Conservation (phyloP, 2,329 filamentous ascomycete species). For the Ceratocystis ficicola region DNA sequence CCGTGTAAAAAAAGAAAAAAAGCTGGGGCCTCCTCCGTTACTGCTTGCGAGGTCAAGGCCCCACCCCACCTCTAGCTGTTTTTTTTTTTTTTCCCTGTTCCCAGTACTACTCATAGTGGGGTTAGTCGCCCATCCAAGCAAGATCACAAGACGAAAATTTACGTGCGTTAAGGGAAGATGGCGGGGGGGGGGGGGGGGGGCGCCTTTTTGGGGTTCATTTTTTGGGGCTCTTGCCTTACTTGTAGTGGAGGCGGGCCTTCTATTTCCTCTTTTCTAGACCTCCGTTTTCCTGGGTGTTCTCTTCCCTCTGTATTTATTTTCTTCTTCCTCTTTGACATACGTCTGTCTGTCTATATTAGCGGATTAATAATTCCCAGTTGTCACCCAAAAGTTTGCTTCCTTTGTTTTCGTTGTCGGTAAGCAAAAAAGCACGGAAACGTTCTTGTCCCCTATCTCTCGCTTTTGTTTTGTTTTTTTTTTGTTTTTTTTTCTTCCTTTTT, state of each 20-base stretch:
- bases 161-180: no score
- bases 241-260: background rate
- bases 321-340: conserved; percentile 11
- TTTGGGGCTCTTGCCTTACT: background rate
- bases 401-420: background rate
- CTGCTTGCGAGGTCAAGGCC: background rate
- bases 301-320: conserved; percentile 15
- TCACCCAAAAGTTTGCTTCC: conserved; percentile 16
- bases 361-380: conserved; percentile 15
- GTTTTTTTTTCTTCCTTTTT: background rate
- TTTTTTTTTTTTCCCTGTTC: no score
- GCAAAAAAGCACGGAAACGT: background rate
- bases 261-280: background rate
- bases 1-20: background rate
- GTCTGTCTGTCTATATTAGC: background rate
- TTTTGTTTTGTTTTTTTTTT: background rate
- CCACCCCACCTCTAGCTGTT: background rate
- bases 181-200: no score
- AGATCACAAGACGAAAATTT: no score
- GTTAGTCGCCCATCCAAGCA: no score
- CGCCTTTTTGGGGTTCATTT: no score
- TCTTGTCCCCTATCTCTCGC: background rate
- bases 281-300: conserved; percentile 5
- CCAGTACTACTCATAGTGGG: no score
- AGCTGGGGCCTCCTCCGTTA: conserved; percentile 1